Evolutionary conservation across 2,329 filamentous ascomycete genomes (phyloP), one percentile per base, ranked within the genome.

Genomic region (Cladosporium austrohemisphaericum): DNA sequence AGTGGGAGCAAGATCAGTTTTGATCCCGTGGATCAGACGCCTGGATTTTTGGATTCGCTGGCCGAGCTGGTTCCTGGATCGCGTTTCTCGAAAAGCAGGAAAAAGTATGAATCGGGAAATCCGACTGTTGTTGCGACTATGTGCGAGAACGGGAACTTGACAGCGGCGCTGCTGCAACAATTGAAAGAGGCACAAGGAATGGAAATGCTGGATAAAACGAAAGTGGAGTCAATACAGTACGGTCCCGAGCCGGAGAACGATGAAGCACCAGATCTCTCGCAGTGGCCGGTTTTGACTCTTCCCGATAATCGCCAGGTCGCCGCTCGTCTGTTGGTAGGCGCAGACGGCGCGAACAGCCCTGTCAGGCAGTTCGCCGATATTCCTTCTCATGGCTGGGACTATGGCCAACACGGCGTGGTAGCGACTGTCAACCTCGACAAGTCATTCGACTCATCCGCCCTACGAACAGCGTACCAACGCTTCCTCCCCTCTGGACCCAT

Each of bases 401-500:
- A 98, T 68, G 79, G 81, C 43, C 80, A 91, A 31, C 86, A 95
- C 62, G 93, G 93, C 13, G 81, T 98, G 2, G 93, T 98, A 14
- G 93, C 93, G 45, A 95, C 91, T 4, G 73, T 98, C 13, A 76
- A 85, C 57, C 76, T 96, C 18, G 65, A 71, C 37, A 66, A 68
- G 51, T 37, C 41, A 13, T 64, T 60, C 52, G 41, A 38, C 22
- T 51, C 51, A 20, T 25, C 46, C 25, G 56, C 59, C n/a, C 44
- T 60, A 8, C 89, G 87, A 65, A 89, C 85, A 41, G 93, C 93
- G 20, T 98, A 95, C 67, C 93, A 98, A 71, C 83, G 93, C 48
- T 98, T 98, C 72, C 76, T 98, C 11, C 93, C 93, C 3, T 88
- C 88, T 0, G 93, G 93, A 0, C 93, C 93, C 0, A 82, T 97